Percentiles rank a stretch among this genome's conserved stretches.
Evolutionary conservation across 2,329 filamentous ascomycete species (phyloP).

Genomic region (Thelonectria rubi): DNA sequence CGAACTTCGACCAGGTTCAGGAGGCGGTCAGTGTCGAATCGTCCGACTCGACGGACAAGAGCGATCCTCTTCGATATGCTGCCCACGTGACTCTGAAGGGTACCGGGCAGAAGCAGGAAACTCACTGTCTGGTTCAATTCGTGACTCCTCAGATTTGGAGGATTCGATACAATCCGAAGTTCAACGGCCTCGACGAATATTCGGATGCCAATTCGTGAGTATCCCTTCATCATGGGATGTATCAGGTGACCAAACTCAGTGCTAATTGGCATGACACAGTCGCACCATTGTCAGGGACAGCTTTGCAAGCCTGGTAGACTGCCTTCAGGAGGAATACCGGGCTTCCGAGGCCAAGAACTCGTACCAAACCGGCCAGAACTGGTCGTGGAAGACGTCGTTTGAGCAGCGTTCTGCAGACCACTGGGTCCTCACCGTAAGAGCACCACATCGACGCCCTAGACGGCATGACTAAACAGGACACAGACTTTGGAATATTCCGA

Average conservation of each 20-base stretch:
- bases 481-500: background rate
- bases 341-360: slow-evolving; percentile 2
- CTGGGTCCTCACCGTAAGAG: slow-evolving; percentile 4
- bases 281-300: slow-evolving; percentile 3
- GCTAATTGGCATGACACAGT: background rate
- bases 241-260: background rate
- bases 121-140: slow-evolving; percentile 12
- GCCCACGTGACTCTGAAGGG: background rate
- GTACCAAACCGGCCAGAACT: background rate
- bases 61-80: background rate
- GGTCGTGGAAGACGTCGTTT: slow-evolving; percentile 1
- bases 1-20: background rate
- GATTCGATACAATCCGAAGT: slow-evolving; percentile 10
- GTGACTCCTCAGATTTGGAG: slow-evolving; percentile 10
- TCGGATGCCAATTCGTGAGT: background rate
- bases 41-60: slow-evolving; percentile 2
- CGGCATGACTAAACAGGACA: background rate
- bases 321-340: slow-evolving; percentile 5
- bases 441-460: too few relatives aligned
- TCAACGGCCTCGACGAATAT: background rate
- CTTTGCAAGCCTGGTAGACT: slow-evolving; percentile 4
- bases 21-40: background rate
- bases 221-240: background rate
- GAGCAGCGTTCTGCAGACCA: background rate
- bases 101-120: background rate